Evolutionary conservation across 805 yeast genomes (phyloP).

Genomic region (Torulaspora microellipsoides): DNA sequence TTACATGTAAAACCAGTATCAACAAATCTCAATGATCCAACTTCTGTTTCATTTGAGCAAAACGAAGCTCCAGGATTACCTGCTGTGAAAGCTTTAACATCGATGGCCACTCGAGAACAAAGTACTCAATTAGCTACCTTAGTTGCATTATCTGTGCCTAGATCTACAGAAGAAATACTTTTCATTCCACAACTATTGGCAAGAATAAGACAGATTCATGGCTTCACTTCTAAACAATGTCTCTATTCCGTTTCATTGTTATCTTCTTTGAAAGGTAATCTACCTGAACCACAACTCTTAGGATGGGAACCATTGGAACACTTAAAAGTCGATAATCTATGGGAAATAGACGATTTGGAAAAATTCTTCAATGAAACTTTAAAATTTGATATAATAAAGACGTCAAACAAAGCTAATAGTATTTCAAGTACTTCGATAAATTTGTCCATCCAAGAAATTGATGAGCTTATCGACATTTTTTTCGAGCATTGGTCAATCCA

Average conservation of each 20-base stretch:
- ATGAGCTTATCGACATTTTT: conserved; percentile 60
- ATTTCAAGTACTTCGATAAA: conserved; percentile 3
- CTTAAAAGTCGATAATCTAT: conserved; percentile 20
- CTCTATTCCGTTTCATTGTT: conserved; percentile 64
- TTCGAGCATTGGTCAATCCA: conserved; percentile 75
- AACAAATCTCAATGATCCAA: conserved; percentile 27
- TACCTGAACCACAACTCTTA: conserved; percentile 34
- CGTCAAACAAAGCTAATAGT: neutral
- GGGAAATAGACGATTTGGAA: conserved; percentile 29
- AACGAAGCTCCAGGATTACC: conserved; percentile 74
- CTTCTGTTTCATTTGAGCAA: conserved; percentile 51
- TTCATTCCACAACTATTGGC: conserved; percentile 70
- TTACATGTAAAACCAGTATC: conserved; percentile 28
- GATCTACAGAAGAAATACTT: conserved; percentile 74
- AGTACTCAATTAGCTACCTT: conserved; percentile 47
- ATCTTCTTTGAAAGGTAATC: conserved; percentile 61
- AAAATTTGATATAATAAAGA: conserved; percentile 19
- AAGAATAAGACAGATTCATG: conserved; percentile 63
- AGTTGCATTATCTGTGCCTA: conserved; percentile 69
- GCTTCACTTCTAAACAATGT: conserved; percentile 68
- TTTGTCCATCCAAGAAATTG: conserved; percentile 38
- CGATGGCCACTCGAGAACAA: conserved; percentile 49
- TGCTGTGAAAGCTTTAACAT: conserved; percentile 58
- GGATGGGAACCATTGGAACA: conserved; percentile 13
- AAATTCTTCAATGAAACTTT: conserved; percentile 21